phyloP scores from a whole-genome alignment of 2,329 filamentous ascomycete genomes.

The Xylaria hypoxylon region DNA sequence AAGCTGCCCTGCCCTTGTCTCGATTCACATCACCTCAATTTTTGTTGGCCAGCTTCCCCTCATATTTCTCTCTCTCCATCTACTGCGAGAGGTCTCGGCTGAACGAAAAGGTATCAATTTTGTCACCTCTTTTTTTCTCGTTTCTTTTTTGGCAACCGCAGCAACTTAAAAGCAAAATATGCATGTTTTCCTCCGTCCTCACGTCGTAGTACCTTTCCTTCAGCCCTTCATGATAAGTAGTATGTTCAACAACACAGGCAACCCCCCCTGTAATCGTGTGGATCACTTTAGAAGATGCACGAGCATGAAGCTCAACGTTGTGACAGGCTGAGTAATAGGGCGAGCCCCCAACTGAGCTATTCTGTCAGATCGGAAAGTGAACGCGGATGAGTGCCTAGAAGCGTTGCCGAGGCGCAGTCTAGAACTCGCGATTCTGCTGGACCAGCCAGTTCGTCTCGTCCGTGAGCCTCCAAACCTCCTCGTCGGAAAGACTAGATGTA shows the following conservation, averaged over 20 bases:
- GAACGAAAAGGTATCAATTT: background rate
- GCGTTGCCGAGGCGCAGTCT: background rate
- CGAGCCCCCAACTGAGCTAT: background rate
- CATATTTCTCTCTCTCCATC: slow-evolving; percentile 20
- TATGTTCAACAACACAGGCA: background rate
- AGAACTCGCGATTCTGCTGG: slow-evolving; percentile 36
- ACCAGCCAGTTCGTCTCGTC: slow-evolving; percentile 47
- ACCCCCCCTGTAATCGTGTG: background rate
- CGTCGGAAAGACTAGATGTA: slow-evolving; percentile 38
- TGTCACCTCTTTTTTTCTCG: background rate
- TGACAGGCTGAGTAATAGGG: background rate
- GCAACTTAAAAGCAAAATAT: background rate
- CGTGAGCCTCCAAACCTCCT: slow-evolving; percentile 47
- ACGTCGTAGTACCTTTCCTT: background rate
- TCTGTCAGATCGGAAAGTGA: slow-evolving; percentile 19
- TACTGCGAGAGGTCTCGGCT: background rate
- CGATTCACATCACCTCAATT: background rate
- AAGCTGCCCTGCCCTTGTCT: background rate
- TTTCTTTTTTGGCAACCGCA: background rate
- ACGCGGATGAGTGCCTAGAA: background rate
- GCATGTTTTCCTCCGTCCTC: background rate
- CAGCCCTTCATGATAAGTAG: background rate
- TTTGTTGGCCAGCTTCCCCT: slow-evolving; percentile 19
- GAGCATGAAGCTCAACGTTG: background rate
- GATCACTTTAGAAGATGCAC: too few relatives aligned